Conservation (phyloP, 2,329 filamentous ascomycete species). For the Alternaria arborescens region DNA sequence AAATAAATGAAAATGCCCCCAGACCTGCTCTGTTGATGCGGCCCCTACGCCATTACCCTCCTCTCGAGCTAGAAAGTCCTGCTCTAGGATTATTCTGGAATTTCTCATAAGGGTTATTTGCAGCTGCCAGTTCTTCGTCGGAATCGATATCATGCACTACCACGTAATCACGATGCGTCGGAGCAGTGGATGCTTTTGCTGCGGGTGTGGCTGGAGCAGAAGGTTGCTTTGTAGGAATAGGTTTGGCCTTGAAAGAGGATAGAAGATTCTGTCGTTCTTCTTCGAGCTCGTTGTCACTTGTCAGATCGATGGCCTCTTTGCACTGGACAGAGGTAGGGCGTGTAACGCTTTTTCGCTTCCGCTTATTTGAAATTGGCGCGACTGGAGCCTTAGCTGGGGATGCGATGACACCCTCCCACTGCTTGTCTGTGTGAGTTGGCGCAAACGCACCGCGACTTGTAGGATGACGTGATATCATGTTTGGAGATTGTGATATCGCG, state of each 20-base stretch:
- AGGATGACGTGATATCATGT: background rate
- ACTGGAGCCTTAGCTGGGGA: background rate
- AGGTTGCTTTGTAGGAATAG: background rate
- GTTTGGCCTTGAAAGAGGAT: slow-evolving; percentile 19
- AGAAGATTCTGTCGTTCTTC: slow-evolving; percentile 24
- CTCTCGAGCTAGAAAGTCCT: background rate
- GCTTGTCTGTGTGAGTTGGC: slow-evolving; percentile 1
- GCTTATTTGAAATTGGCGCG: background rate
- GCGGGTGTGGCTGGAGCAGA: background rate
- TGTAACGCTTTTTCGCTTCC: slow-evolving; percentile 1
- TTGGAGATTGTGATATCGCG: background rate
- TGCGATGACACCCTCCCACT: slow-evolving; percentile 7
- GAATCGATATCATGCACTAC: background rate
- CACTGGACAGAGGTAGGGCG: background rate
- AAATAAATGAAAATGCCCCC: background rate
- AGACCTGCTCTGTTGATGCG: background rate
- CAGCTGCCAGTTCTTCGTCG: background rate
- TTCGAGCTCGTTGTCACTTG: slow-evolving; percentile 21
- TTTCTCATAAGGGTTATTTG: slow-evolving; percentile 6
- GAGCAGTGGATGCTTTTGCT: background rate
- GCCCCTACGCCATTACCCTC: background rate
- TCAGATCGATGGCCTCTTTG: slow-evolving; percentile 27
- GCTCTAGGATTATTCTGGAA: background rate
- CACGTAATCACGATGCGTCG: background rate
- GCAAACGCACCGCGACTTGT: background rate